Conservation (phyloP, 2,329 filamentous ascomycete species). For the Pestalotiopsis fici region DNA sequence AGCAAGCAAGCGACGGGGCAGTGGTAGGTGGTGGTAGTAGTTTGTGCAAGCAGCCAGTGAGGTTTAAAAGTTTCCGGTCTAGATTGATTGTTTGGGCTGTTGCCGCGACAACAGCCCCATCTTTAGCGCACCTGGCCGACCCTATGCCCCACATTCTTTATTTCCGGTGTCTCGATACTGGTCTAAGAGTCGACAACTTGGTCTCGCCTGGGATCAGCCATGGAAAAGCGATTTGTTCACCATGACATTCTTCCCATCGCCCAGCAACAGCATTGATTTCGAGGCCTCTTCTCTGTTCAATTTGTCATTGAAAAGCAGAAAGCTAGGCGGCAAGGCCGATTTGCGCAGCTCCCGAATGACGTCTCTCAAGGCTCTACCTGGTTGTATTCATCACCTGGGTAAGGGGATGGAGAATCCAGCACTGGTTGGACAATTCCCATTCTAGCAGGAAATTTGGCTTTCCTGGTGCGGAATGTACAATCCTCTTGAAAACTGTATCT, state of each 20-base stretch:
- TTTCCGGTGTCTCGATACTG: not conserved
- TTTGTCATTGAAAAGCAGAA: not conserved
- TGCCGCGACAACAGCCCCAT: not conserved
- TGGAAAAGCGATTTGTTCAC: not conserved
- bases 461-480: not conserved
- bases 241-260: not conserved
- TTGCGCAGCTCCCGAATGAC: not conserved
- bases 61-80: not conserved
- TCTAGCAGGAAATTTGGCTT: not conserved
- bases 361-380: not conserved
- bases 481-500: not conserved
- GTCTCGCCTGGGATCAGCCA: not conserved
- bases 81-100: not conserved
- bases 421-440: not conserved
- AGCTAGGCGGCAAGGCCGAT: not conserved
- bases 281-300: not conserved
- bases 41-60: not conserved
- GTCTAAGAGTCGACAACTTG: not conserved
- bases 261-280: not conserved
- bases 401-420: not conserved
- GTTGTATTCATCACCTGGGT: not conserved
- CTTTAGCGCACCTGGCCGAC: not conserved
- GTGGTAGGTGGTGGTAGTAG: not conserved
- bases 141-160: not conserved
- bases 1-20: not conserved